Evolutionary conservation across 495 filamentous ascomycete species (phyloP).

Genomic region (Antarctomyces pellizariae): DNA sequence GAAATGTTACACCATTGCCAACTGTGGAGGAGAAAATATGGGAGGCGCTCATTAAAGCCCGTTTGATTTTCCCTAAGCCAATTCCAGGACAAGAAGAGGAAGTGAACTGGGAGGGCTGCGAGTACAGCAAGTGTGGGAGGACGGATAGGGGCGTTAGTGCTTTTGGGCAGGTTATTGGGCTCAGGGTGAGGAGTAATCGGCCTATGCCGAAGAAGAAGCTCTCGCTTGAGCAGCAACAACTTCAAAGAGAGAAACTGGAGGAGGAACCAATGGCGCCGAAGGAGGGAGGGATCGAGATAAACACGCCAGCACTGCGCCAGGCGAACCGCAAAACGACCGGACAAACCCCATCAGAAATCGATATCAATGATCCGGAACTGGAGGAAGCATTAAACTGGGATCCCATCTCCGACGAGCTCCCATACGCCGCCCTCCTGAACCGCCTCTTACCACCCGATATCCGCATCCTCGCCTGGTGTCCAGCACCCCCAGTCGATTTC

Average conservation of each 20-base stretch:
- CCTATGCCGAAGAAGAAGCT: constrained; percentile 20
- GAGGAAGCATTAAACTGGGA: constrained; percentile 32
- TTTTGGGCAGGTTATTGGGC: constrained; percentile 80
- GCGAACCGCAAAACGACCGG: constrained; percentile 1
- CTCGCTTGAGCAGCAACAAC: too few species aligned
- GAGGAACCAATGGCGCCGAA: neutral
- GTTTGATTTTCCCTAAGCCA: constrained; percentile 51
- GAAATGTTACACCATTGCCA: constrained; percentile 39
- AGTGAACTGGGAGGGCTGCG: constrained; percentile 50
- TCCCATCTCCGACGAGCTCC: constrained; percentile 56
- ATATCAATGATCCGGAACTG: constrained; percentile 10
- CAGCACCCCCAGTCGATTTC: constrained; percentile 50
- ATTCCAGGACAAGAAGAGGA: constrained; percentile 13
- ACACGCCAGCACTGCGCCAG: constrained; percentile 2
- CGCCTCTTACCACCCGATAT: constrained; percentile 75
- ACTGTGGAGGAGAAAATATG: constrained; percentile 83
- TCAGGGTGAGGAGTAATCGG: constrained; percentile 57
- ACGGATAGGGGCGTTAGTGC: constrained; percentile 88
- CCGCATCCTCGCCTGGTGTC: constrained; percentile 79
- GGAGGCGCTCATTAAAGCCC: constrained; percentile 61
- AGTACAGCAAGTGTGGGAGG: constrained; percentile 85
- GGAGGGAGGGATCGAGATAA: constrained; percentile 5
- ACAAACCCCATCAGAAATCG: constrained; percentile 1
- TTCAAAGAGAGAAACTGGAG: constrained; percentile 1
- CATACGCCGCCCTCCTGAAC: constrained; percentile 64